Evolutionary conservation across 176 grass and related monocot species (phyloP), one percentile per base, ranked within the genome.

Genomic region (Saccharum officinarum): DNA sequence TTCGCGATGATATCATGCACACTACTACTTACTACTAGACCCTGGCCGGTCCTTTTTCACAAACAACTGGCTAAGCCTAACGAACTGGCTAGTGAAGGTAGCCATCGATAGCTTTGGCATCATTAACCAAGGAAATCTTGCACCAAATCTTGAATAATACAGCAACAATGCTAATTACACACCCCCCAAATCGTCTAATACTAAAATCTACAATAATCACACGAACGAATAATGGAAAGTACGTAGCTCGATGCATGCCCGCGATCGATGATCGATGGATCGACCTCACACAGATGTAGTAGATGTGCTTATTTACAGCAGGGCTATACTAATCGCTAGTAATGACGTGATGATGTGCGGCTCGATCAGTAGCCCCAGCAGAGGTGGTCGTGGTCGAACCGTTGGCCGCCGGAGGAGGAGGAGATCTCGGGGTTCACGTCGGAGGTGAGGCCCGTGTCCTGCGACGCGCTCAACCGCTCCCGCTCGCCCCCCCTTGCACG

Each of bases 381-480:
- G 7, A 88, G 68, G 38, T 82, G 85, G 67, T 90, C 88, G 28
- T 82, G 73, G 25, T 85, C 85, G 73, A 84, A 84, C 17, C 69
- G 84, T 34, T 85, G 75, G 13, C 3, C 10, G 78, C 76, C 87
- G 42, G 69, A 86, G 74, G 92, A 94, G 8, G 91, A 93, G 26
- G 90, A 88, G 66, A 86, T 88, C 74, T 95, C 85, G 41, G 92
- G 82, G 92, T 92, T 90, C 78, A 88, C 59, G 54, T 95, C 90
- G 71, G 85, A 87, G 76, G 90, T 95, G 45, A 95, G 69, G 6
- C 93, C 93, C 16, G 93, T 92, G 68, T 90, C 85, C 78, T 92
- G 90, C 34, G 82, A 90, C 49, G 78, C 78, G 49, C 82, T 80
- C 39, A 89, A 77, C 77, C 69, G 50, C 76, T 87, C 83, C 80